Conservation (phyloP, 371 early-diverging fungal genomes). For the Rhizopus stolonifer region DNA sequence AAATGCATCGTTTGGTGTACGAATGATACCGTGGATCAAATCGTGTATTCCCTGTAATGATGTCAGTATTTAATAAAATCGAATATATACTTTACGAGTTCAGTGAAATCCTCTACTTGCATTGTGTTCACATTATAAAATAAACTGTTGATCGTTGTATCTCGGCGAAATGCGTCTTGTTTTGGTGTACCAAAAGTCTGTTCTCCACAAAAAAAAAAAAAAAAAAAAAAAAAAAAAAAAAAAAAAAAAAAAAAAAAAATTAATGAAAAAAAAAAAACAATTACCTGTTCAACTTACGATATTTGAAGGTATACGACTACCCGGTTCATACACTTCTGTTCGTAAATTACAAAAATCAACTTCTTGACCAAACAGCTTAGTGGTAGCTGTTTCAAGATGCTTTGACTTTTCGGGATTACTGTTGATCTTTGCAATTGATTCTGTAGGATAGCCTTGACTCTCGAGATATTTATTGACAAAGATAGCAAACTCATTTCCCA, state of each 20-base stretch:
- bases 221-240: no score
- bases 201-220: background rate
- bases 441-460: slow-evolving; percentile 46
- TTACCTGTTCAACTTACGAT: slow-evolving; percentile 45
- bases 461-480: slow-evolving; percentile 71
- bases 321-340: slow-evolving; percentile 87
- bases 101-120: slow-evolving; percentile 92
- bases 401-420: slow-evolving; percentile 97
- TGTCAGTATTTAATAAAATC: no score
- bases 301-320: slow-evolving; percentile 81
- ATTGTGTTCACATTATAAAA: slow-evolving; percentile 95
- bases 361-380: slow-evolving; percentile 73
- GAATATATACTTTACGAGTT: slow-evolving; percentile 39
- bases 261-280: no score
- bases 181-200: slow-evolving; percentile 90
- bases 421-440: slow-evolving; percentile 79
- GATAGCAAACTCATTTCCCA: slow-evolving; percentile 92
- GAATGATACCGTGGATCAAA: slow-evolving; percentile 66
- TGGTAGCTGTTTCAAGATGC: slow-evolving; percentile 98
- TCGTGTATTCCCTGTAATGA: slow-evolving; percentile 85
- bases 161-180: slow-evolving; percentile 97
- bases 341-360: slow-evolving; percentile 98
- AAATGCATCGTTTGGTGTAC: slow-evolving; percentile 93
- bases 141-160: slow-evolving; percentile 98
- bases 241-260: no score